Base-by-base conservation (phyloP, 441 rosid genomes). In the Adansonia rubrostipa region DNA sequence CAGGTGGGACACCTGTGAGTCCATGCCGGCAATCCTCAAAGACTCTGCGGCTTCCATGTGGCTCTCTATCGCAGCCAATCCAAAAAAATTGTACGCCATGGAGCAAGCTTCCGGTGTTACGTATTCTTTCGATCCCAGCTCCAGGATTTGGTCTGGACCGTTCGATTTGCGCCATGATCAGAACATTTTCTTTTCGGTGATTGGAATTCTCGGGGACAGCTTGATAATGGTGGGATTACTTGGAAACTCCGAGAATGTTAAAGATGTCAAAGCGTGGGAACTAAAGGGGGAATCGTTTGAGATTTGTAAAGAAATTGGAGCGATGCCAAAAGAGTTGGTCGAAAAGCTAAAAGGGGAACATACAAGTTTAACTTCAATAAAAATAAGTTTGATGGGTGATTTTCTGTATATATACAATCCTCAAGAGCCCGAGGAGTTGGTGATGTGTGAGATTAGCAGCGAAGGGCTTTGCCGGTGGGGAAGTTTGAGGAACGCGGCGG, bases 71-170 rank as follows among this genome's bases (percentile, higher is more conserved):
- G 89, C 97, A 2, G 87, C 70, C 13, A 74, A 58, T 44, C 50
- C 73, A 9, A 71, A 77, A 20, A 81, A 73, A 81, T 72, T 95
- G 85, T 86, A 74, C 84, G 89, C 90, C 11, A 82, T 81, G 60
- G 97, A 92, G 76, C 89, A 91, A 81, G 77, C 13, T 63, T 82
- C 95, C 0, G 97, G 94, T 3, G 28, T 79, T 0, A 60, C 86
- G 44, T 79, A 78, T 89, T 65, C 82, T 6, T 93, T 92, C 80
- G 84, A 91, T 64, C 89, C 90, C 0, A 75, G 54, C 15, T 76
- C 89, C 17, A 84, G 77, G 56, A 67, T 85, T 0, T 93, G 97
- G 98, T 20, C 57, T 2, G 91, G 89, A 40, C 94, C 92, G 48
- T 72, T 62, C 80, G 60, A 80, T 53, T 64, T 92, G 8, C 81